Conservation (phyloP, 1,284 basidiomycete species). For the Gomphus bonarii region DNA sequence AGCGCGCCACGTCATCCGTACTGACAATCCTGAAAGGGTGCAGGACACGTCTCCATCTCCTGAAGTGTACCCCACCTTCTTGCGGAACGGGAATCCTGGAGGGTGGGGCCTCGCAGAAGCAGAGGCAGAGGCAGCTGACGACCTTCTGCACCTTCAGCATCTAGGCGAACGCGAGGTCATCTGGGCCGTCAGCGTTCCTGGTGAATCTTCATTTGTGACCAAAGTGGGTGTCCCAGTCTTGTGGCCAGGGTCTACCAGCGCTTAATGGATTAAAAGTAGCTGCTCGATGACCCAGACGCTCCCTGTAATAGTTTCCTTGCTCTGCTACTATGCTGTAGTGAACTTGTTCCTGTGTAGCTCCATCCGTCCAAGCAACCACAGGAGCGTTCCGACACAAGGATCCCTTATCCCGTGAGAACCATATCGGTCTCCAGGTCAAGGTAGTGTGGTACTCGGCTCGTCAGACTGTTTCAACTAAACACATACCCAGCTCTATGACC, state of each 20-base stretch:
- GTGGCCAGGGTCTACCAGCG: not conserved
- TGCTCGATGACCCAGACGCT: not conserved
- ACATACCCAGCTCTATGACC: constrained; percentile 28
- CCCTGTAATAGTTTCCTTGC: not conserved
- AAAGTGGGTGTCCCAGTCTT: constrained; percentile 19
- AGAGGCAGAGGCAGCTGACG: not conserved
- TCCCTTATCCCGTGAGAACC: constrained; percentile 38
- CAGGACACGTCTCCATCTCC: constrained; percentile 66
- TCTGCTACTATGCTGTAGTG: not conserved
- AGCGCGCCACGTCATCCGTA: constrained; percentile 1
- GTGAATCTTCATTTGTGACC: constrained; percentile 41
- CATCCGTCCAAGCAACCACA: not conserved
- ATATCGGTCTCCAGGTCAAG: constrained; percentile 62
- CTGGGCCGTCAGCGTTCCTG: constrained; percentile 66
- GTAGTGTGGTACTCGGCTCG: constrained; percentile 30
- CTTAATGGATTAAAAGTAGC: not conserved
- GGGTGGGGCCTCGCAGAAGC: constrained; percentile 56
- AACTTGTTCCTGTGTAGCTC: not conserved
- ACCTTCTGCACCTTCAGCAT: constrained; percentile 28
- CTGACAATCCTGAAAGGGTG: constrained; percentile 28
- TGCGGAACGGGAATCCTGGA: constrained; percentile 34
- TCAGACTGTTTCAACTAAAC: not conserved
- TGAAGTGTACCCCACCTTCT: constrained; percentile 55
- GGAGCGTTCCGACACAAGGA: constrained; percentile 39
- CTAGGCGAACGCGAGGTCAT: constrained; percentile 52